phyloP scores from a whole-genome alignment of 202 grass and related monocot genomes.

The Schoenoplectus triqueter region DNA sequence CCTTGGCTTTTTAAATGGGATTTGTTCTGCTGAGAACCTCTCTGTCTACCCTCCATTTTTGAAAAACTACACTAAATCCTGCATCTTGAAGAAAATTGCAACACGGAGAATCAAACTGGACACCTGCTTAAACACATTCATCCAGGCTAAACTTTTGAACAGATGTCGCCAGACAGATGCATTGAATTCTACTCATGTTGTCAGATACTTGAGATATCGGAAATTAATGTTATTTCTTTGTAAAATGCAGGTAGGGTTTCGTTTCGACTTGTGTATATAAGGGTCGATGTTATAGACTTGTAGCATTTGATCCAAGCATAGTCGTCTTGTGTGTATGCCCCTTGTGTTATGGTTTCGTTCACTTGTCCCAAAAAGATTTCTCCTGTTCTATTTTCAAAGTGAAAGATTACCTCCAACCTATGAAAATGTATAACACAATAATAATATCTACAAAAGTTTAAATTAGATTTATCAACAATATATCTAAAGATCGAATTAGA shows the following conservation, averaged over 20 bases:
- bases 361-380: too few relatives aligned
- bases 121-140: neutral
- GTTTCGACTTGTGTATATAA: neutral
- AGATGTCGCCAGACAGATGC: neutral
- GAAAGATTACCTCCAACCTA: too few relatives aligned
- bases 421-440: too few relatives aligned
- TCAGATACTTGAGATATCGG: neutral
- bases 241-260: neutral
- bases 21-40: neutral
- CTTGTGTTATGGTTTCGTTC: too few relatives aligned
- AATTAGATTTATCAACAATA: too few relatives aligned
- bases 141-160: too few relatives aligned
- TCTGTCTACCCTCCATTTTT: neutral
- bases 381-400: too few relatives aligned
- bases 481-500: too few relatives aligned
- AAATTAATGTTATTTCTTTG: neutral
- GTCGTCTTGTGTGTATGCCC: too few relatives aligned
- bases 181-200: neutral
- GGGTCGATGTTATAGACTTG: conserved; percentile 2
- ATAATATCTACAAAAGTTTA: too few relatives aligned
- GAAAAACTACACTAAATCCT: neutral
- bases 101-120: neutral
- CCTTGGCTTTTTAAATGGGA: conserved; percentile 44
- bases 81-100: neutral
- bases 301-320: neutral